Percentiles rank a stretch among this genome's conserved stretches.
Evolutionary conservation across 129 eudicot genomes (phyloP).

Genomic region (Apium graveolens): DNA sequence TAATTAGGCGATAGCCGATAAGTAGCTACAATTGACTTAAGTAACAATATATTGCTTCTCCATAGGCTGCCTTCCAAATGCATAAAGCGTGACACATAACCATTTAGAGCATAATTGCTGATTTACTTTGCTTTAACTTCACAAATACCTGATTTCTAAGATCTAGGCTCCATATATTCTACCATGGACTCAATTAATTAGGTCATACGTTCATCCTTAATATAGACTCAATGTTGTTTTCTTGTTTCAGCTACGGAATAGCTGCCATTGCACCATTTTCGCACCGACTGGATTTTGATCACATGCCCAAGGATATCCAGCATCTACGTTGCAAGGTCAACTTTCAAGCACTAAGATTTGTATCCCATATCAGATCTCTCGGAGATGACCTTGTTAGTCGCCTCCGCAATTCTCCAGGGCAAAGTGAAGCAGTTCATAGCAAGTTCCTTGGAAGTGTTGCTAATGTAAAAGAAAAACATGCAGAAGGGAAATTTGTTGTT

Average conservation of each 20-base stretch:
- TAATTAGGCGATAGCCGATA: not conserved
- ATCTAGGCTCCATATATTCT: not conserved
- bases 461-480: conserved; percentile 25
- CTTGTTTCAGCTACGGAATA: conserved; percentile 61
- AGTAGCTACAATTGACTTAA: not conserved
- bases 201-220: not conserved
- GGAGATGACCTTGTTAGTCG: conserved; percentile 79
- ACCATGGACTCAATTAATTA: not conserved
- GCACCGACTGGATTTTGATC: conserved; percentile 87
- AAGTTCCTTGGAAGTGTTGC: conserved; percentile 42
- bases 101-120: not conserved
- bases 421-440: conserved; percentile 34
- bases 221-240: conserved; percentile 2
- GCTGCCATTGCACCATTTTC: conserved; percentile 98
- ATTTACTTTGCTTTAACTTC: not conserved
- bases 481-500: conserved; percentile 65
- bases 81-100: not conserved
- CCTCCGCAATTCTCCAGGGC: conserved; percentile 39
- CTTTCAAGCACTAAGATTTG: conserved; percentile 68
- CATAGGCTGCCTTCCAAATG: not conserved
- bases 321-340: conserved; percentile 86
- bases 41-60: not conserved
- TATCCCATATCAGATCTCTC: conserved; percentile 66
- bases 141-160: not conserved
- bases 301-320: conserved; percentile 76